Conservation (phyloP, 2,329 filamentous ascomycete species). For the Gaeumannomyces tritici region DNA sequence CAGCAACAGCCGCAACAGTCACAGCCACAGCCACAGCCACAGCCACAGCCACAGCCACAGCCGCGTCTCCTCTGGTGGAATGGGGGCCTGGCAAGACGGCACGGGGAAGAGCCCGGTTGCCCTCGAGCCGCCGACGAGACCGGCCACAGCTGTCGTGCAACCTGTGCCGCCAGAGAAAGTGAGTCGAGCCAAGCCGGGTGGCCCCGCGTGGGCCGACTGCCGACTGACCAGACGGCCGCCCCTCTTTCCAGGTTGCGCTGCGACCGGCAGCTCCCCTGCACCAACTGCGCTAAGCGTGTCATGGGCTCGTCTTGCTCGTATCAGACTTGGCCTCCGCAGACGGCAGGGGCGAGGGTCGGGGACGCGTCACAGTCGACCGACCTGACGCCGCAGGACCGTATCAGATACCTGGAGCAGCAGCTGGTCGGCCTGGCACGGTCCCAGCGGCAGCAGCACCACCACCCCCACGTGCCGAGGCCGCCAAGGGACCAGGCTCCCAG, state of each 20-base stretch:
- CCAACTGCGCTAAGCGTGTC: not conserved
- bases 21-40: too few species aligned
- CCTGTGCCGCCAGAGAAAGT: conserved; percentile 24
- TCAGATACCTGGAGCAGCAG: too few species aligned
- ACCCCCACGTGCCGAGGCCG: too few species aligned
- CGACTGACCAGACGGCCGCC: too few species aligned
- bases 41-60: too few species aligned
- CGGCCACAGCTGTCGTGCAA: conserved; percentile 24
- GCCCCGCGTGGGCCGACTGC: too few species aligned
- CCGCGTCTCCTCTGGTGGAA: not conserved
- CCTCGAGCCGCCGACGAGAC: conserved; percentile 19
- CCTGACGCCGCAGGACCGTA: too few species aligned
- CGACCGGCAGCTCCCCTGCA: conserved; percentile 2
- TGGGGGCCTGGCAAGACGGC: conserved; percentile 4
- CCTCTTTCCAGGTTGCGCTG: conserved; percentile 1
- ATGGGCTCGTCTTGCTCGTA: conserved; percentile 1
- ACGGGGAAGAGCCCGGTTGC: conserved; percentile 3
- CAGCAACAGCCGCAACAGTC: not conserved
- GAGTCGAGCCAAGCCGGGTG: conserved; percentile 4
- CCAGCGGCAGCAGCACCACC: too few species aligned
- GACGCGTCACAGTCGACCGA: too few species aligned
- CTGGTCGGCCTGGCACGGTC: too few species aligned
- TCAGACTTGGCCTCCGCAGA: not conserved
- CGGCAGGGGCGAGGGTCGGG: too few species aligned
- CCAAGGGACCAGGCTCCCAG: too few species aligned